phyloP scores from a whole-genome alignment of 805 yeast genomes.

The Starmerella khaoyaiensis region DNA sequence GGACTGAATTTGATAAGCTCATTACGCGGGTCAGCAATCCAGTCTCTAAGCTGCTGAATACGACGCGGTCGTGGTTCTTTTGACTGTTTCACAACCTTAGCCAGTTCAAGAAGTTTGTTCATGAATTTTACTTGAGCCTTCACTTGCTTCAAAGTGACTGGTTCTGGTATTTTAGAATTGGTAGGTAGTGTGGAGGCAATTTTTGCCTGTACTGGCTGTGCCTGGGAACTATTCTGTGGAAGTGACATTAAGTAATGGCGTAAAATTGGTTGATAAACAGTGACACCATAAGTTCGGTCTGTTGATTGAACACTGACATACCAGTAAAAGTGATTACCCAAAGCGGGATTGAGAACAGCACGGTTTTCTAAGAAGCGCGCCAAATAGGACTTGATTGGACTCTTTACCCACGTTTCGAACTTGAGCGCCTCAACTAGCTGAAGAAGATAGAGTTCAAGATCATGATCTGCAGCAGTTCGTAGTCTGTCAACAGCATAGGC shows the following conservation, averaged over 20 bases:
- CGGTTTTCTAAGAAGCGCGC: constrained; percentile 59
- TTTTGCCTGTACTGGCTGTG: constrained; percentile 4
- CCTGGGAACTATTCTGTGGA: constrained; percentile 17
- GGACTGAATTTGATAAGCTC: constrained; percentile 37
- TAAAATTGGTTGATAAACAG: constrained; percentile 36
- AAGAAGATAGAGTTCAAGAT: constrained; percentile 64
- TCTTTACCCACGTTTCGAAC: constrained; percentile 42
- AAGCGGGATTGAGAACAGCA: constrained; percentile 46
- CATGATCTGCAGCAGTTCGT: constrained; percentile 63
- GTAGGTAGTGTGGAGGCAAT: background rate
- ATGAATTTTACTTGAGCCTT: constrained; percentile 58
- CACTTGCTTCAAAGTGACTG: constrained; percentile 15
- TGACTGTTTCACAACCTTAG: constrained; percentile 46
- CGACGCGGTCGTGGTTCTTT: constrained; percentile 72
- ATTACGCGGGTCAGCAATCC: constrained; percentile 37
- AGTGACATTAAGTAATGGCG: constrained; percentile 34
- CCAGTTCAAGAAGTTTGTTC: constrained; percentile 48
- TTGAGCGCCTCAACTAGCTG: constrained; percentile 87
- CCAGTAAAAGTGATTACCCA: constrained; percentile 87
- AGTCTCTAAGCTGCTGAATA: constrained; percentile 51
- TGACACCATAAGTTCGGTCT: constrained; percentile 44
- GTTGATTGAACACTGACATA: constrained; percentile 68
- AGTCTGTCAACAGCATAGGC: constrained; percentile 80
- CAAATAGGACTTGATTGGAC: constrained; percentile 23
- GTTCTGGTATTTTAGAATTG: constrained; percentile 1